These are phyloP conservation scores for Leptographium galeiforme DNA, from an alignment of 2,329 filamentous ascomycete genomes.

Conservation along the genomic window DNA sequence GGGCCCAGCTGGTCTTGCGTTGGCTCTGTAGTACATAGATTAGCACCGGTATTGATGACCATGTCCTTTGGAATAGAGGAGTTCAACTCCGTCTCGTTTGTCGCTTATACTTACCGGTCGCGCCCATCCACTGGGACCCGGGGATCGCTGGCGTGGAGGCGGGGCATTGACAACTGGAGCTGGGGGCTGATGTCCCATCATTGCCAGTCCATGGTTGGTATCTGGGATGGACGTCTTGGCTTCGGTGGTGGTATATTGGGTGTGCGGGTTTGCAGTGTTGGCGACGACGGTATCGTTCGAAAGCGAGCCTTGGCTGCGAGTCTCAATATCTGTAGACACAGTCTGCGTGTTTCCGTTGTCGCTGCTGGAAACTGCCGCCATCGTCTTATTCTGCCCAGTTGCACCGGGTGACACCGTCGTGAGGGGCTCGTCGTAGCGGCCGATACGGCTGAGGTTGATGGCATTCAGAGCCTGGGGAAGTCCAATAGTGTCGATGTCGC, in stretches of 20 bases:
- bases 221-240: not conserved
- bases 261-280: not conserved
- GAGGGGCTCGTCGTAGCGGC: not conserved
- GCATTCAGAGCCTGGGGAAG: constrained; percentile 10
- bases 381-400: not conserved
- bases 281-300: not conserved
- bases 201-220: not conserved
- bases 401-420: not conserved
- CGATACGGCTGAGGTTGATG: constrained; percentile 3
- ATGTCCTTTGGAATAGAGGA: too few species aligned
- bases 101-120: constrained; percentile 8
- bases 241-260: not conserved
- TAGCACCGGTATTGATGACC: too few species aligned
- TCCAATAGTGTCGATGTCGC: not conserved
- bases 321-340: not conserved
- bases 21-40: not conserved
- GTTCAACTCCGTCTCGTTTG: not conserved
- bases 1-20: not conserved
- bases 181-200: constrained; percentile 5
- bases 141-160: not conserved
- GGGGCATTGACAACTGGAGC: not conserved
- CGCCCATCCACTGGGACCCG: constrained; percentile 7
- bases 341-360: not conserved
- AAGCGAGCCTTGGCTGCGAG: not conserved
- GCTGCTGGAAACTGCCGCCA: not conserved